Evolutionary conservation across 1,284 basidiomycete genomes (phyloP).

Genomic region (Uromyces viciae-fabae): DNA sequence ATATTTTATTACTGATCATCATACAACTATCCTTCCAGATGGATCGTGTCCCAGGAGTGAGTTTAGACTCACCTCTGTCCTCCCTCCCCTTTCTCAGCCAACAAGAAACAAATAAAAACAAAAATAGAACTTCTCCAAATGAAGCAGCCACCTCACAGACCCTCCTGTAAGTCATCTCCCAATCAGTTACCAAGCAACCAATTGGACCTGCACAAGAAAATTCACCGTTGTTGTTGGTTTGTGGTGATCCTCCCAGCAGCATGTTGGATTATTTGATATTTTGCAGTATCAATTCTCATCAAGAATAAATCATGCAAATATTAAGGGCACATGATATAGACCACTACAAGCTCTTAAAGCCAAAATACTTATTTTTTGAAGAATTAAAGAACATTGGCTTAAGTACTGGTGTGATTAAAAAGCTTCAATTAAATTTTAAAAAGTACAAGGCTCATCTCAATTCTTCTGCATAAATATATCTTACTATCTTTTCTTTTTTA

Average conservation of each 20-base stretch:
- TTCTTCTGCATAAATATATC: too few species aligned
- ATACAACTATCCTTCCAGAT: too few species aligned
- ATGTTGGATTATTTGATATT: not conserved
- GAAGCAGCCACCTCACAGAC: not conserved
- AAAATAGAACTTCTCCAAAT: too few species aligned
- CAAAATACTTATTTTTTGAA: not conserved
- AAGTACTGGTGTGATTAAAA: not conserved
- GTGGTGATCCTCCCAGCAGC: not conserved
- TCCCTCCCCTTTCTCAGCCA: too few species aligned
- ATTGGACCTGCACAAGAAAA: not conserved
- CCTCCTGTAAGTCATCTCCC: not conserved
- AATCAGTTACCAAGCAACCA: not conserved
- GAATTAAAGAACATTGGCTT: not conserved
- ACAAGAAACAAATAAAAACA: too few species aligned
- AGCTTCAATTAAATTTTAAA: not conserved
- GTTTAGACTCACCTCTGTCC: too few species aligned
- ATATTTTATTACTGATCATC: too few species aligned
- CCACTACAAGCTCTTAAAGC: not conserved
- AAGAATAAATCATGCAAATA: not conserved
- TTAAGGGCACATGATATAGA: not conserved
- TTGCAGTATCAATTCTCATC: not conserved
- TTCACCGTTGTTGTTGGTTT: not conserved
- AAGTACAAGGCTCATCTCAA: not conserved
- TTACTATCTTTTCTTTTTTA: too few species aligned
- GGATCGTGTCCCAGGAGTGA: too few species aligned